Conservation (phyloP, 345 rosid genomes). For the Erysimum cheiranthoides region DNA sequence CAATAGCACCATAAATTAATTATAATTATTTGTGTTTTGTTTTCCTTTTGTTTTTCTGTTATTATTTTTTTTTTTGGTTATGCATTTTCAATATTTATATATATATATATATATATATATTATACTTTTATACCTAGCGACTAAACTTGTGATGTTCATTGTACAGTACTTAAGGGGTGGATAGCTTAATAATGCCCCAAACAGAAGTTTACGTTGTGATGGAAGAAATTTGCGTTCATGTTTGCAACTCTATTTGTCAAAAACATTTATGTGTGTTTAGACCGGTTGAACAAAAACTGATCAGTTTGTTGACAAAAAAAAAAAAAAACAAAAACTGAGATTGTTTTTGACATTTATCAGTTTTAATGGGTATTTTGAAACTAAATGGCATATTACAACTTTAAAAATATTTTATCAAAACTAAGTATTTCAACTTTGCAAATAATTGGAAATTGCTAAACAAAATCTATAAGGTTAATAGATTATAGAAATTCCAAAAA, state of each 20-base stretch:
- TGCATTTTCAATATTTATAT: not conserved
- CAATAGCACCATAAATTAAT: slow-evolving; percentile 11
- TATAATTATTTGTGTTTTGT: not conserved
- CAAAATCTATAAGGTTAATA: not conserved
- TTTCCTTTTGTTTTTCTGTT: not conserved
- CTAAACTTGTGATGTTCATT: slow-evolving; percentile 4
- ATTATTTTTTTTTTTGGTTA: not conserved
- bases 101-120: too few relatives aligned
- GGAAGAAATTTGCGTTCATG: not conserved
- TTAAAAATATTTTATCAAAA: not conserved
- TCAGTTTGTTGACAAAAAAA: too few relatives aligned
- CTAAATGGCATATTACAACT: not conserved
- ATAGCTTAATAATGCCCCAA: not conserved
- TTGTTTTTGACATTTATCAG: not conserved
- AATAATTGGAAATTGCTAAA: not conserved
- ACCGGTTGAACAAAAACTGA: not conserved
- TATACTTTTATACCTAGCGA: too few relatives aligned
- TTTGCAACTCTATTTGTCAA: not conserved
- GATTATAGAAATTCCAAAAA: not conserved
- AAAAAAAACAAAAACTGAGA: not conserved
- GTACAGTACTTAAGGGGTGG: too few relatives aligned
- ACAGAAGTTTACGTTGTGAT: not conserved
- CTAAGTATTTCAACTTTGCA: not conserved
- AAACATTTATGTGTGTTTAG: not conserved
- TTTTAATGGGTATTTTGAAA: not conserved